phyloP scores from a whole-genome alignment of 495 filamentous ascomycete species.

The Neurospora pannonica region DNA sequence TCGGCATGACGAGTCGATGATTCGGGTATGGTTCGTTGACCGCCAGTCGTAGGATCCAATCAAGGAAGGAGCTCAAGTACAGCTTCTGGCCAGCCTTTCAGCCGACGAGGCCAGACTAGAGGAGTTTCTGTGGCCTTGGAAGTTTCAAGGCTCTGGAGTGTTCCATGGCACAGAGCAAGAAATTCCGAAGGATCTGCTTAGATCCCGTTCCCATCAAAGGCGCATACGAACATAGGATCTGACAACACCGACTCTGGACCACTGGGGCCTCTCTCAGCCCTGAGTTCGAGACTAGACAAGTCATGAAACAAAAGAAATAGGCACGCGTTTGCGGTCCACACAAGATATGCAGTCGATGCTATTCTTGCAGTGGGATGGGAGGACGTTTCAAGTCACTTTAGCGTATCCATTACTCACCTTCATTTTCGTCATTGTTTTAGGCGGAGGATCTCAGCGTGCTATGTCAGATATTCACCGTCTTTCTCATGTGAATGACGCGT shows the following conservation, averaged over 20 bases:
- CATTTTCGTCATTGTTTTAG: not conserved
- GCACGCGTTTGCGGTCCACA: not conserved
- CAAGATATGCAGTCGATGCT: not conserved
- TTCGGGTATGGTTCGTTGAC: slow-evolving; percentile 3
- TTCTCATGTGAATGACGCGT: not conserved
- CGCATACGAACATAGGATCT: not conserved
- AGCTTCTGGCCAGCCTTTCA: slow-evolving; percentile 1
- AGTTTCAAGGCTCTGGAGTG: not conserved
- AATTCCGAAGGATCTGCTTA: not conserved
- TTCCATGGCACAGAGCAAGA: not conserved
- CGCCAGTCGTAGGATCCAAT: slow-evolving; percentile 7
- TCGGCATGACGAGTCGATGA: not conserved
- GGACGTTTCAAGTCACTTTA: not conserved
- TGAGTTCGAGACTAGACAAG: slow-evolving; percentile 6
- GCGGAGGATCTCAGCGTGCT: slow-evolving; percentile 1
- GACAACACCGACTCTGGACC: slow-evolving; percentile 7
- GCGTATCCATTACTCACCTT: slow-evolving; percentile 1
- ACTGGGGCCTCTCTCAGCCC: slow-evolving; percentile 2
- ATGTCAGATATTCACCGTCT: slow-evolving; percentile 7
- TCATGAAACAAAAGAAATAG: slow-evolving; percentile 1
- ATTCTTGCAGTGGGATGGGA: not conserved
- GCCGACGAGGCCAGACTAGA: not conserved
- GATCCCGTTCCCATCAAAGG: not conserved
- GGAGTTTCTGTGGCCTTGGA: not conserved
- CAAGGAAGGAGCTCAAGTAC: not conserved